phyloP scores from a whole-genome alignment of 306 rosid genomes.

The Malus asiatica region DNA sequence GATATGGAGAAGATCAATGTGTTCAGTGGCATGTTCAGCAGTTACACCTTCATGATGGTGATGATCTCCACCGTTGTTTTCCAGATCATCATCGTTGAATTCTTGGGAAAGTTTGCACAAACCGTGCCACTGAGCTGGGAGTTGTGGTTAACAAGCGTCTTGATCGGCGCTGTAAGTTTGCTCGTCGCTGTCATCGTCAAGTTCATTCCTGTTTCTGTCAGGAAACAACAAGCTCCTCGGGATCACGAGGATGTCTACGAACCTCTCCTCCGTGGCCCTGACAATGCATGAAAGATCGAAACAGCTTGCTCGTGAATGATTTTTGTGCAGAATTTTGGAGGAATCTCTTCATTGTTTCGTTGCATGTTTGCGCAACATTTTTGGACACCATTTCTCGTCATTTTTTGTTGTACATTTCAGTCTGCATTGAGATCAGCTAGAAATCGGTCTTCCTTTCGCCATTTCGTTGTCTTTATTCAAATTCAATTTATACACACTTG shows the following conservation, averaged over 20 bases:
- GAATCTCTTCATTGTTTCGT: background rate
- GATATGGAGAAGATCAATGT: conserved; percentile 92
- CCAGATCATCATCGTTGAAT: conserved; percentile 62
- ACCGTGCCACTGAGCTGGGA: conserved; percentile 51
- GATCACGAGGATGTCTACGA: conserved; percentile 45
- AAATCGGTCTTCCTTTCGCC: background rate
- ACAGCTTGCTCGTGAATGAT: background rate
- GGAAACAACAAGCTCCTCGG: background rate
- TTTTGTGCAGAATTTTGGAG: background rate
- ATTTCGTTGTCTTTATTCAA: background rate
- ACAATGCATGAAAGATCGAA: conserved; percentile 33
- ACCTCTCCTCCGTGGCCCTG: conserved; percentile 73
- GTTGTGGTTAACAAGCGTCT: conserved; percentile 48
- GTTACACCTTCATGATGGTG: conserved; percentile 55
- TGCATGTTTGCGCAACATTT: background rate
- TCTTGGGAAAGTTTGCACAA: conserved; percentile 63
- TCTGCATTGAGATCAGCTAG: background rate
- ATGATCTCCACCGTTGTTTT: conserved; percentile 41
- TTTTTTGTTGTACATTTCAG: background rate
- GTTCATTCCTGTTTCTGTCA: conserved; percentile 51
- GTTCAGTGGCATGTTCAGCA: conserved; percentile 40
- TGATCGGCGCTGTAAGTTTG: conserved; percentile 64
- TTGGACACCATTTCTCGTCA: background rate
- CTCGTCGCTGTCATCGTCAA: conserved; percentile 46
- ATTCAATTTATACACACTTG: background rate